Evolutionary conservation across 2,329 filamentous ascomycete species (phyloP), one percentile per base, ranked within the genome.

Genomic region (Hymenoscyphus linearis): DNA sequence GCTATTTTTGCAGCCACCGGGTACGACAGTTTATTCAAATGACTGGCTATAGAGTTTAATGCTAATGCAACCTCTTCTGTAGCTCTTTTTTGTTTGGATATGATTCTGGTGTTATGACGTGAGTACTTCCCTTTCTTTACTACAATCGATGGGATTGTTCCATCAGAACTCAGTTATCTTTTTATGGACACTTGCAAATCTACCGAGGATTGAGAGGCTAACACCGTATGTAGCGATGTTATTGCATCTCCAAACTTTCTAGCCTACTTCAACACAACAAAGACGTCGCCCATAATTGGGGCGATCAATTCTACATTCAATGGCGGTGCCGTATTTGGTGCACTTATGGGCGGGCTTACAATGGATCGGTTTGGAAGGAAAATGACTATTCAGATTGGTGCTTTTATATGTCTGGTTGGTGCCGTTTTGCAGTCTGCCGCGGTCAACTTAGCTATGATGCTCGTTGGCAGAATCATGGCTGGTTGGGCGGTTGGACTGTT

Each of bases 251-350:
- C 61, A 2, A 68, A 69, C 52, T 72, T 71, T 59, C 64, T 70
- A 36, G 52, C 14, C 2, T 70, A 65, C 53, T 71, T 71, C 73
- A 72, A 66, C 73, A 79, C 70, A 67, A 76, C 64, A 10, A 59
- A 60, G 5, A 64, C 60, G 10, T 70, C 67, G 7, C 37, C 68
- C 2, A 70, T 69, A 14, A 69, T 70, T 22, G 85, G 84, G 57
- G 78, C 85, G 4, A 84, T 87, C 1, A 85, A 87, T n/a, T 85
- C 83, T 3, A 79, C 86, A 60, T 87, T 87, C 71, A 87, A 85
- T 4, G 82, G 82, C 7, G 85, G 85, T 50, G 85, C 57, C 77
- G 84, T 54, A 73, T 74, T 60, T 72, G 82, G 54, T 34, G 65
- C 69, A 7, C 62, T 71, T 2, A 68, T 69, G 62, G 69, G 69